phyloP scores from a whole-genome alignment of 1,284 basidiomycete genomes.

The Fomitopsis betulina region DNA sequence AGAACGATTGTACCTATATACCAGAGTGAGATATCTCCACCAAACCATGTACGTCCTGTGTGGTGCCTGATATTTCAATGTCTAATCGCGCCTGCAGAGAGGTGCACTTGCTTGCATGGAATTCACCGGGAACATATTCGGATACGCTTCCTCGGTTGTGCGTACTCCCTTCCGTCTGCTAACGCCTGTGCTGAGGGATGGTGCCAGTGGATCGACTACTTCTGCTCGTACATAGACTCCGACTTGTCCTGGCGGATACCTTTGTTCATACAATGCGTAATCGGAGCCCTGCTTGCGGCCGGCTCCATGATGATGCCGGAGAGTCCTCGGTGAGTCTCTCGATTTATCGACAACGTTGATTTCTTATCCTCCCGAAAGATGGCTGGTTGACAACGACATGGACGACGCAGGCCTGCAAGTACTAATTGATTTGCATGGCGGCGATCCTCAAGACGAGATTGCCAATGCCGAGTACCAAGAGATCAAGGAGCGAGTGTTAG shows the following conservation, averaged over 20 bases:
- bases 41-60: constrained; percentile 69
- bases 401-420: constrained; percentile 86
- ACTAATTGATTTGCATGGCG: constrained; percentile 88
- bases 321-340: constrained; percentile 65
- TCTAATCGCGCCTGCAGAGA: constrained; percentile 43
- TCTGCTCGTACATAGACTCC: constrained; percentile 83
- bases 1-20: constrained; percentile 98
- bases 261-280: constrained; percentile 84
- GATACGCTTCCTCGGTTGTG: constrained; percentile 94
- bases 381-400: constrained; percentile 88
- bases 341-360: neutral
- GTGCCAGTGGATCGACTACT: constrained; percentile 91
- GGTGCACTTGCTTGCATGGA: constrained; percentile 95
- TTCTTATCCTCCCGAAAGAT: constrained; percentile 41
- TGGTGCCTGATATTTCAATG: constrained; percentile 4
- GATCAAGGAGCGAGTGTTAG: constrained; percentile 85
- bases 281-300: constrained; percentile 77
- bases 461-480: constrained; percentile 88
- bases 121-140: constrained; percentile 92
- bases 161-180: constrained; percentile 27
- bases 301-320: constrained; percentile 91
- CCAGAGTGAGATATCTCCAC: constrained; percentile 95
- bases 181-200: neutral
- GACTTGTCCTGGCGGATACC: constrained; percentile 84
- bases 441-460: constrained; percentile 66